Evolutionary conservation across 1,139 yeast species (phyloP).

Genomic region (Zygosaccharomyces sapae): DNA sequence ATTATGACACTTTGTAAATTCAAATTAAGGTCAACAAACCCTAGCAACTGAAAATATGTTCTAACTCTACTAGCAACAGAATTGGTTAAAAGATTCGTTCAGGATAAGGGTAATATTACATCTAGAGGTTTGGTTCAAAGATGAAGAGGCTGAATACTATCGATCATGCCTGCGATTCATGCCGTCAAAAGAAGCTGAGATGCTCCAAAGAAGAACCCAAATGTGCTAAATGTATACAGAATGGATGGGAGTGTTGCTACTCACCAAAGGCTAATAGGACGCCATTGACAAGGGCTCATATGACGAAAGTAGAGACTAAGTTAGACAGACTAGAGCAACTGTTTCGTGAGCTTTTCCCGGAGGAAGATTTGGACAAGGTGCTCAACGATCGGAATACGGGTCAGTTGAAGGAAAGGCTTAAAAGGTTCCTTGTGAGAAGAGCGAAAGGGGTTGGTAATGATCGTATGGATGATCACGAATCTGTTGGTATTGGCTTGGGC

Average conservation of each 20-base stretch:
- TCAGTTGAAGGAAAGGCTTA: constrained; percentile 7
- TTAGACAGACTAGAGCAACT: constrained; percentile 54
- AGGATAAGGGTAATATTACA: not conserved
- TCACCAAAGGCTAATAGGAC: constrained; percentile 74
- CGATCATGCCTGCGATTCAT: constrained; percentile 42
- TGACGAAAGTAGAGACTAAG: constrained; percentile 70
- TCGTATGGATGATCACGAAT: constrained; percentile 8
- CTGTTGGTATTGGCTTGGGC: constrained; percentile 8
- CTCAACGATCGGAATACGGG: constrained; percentile 20
- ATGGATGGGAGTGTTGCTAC: constrained; percentile 70
- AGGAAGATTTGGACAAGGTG: constrained; percentile 42
- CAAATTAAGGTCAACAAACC: not conserved
- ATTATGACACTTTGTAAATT: no score
- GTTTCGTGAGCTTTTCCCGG: constrained; percentile 43
- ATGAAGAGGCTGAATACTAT: constrained; percentile 1
- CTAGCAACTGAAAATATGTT: not conserved
- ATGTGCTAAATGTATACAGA: constrained; percentile 70
- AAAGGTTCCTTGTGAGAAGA: constrained; percentile 4
- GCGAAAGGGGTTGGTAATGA: constrained; percentile 9
- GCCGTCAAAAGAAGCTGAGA: constrained; percentile 48
- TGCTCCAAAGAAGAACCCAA: constrained; percentile 69
- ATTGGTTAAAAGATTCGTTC: not conserved
- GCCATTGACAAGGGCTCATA: constrained; percentile 75
- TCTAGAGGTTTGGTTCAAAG: not conserved
- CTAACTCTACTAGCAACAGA: not conserved